These are phyloP conservation scores for Capsella rubella DNA, from an alignment of 441 rosid species.

Conservation along the genomic window DNA sequence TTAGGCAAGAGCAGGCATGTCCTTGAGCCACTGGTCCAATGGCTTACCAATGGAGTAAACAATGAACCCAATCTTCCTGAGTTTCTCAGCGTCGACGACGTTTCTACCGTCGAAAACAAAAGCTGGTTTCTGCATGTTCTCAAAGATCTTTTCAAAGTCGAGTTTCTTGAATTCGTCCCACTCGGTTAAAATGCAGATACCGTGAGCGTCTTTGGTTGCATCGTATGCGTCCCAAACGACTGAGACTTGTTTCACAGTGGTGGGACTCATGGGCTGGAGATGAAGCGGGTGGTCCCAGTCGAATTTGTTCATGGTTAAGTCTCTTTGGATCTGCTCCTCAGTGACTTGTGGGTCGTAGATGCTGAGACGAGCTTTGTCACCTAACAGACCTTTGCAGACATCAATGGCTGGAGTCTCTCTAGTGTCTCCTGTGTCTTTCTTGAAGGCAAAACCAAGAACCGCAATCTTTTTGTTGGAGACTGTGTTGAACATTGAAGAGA, in stretches of 20 bases:
- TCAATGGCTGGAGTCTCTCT: conserved; percentile 96
- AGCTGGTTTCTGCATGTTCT: conserved; percentile 94
- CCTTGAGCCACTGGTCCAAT: conserved; percentile 91
- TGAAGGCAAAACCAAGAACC: conserved; percentile 87
- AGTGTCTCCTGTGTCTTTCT: conserved; percentile 97
- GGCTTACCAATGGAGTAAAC: conserved; percentile 97
- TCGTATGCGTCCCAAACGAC: conserved; percentile 86
- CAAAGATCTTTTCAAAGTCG: conserved; percentile 75
- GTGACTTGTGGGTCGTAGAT: conserved; percentile 97
- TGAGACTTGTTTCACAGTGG: conserved; percentile 72
- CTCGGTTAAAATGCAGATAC: conserved; percentile 87
- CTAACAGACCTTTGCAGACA: conserved; percentile 93
- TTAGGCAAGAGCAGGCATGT: conserved; percentile 93
- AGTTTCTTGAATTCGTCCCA: conserved; percentile 97
- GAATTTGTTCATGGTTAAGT: conserved; percentile 88
- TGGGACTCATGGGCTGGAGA: conserved; percentile 88
- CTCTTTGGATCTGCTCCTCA: conserved; percentile 90
- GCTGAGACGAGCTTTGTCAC: conserved; percentile 88
- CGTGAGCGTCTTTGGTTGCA: conserved; percentile 91
- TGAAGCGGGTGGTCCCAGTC: conserved; percentile 75
- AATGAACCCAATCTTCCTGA: conserved; percentile 91
- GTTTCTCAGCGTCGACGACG: conserved; percentile 60
- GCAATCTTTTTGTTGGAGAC: conserved; percentile 87
- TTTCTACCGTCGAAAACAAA: conserved; percentile 92
- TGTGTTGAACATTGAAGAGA: conserved; percentile 96